Conservation (phyloP, 2,329 filamentous ascomycete species). For the Endocalyx cinctus region DNA sequence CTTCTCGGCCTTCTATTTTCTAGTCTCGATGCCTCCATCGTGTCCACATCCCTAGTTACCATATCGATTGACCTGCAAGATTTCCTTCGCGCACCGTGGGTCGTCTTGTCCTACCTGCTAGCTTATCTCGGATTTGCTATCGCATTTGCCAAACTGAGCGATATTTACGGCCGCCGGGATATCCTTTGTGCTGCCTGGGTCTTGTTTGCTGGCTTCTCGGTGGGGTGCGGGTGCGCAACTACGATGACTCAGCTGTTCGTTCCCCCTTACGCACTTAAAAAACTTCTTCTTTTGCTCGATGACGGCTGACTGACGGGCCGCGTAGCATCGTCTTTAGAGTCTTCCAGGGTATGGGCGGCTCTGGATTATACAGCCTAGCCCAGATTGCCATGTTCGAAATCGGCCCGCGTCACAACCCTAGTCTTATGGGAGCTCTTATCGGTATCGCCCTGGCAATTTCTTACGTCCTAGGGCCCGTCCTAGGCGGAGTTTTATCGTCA, state of each 20-base stretch:
- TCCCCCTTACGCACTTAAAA: neutral
- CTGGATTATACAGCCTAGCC: constrained; percentile 56
- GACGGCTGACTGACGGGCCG: no score
- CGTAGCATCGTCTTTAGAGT: constrained; percentile 54
- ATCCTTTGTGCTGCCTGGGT: constrained; percentile 48
- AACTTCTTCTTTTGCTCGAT: no score
- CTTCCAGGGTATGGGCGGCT: constrained; percentile 57
- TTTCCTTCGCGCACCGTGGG: constrained; percentile 49
- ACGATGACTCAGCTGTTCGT: constrained; percentile 48
- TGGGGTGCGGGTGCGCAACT: constrained; percentile 47
- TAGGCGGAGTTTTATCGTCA: constrained; percentile 53
- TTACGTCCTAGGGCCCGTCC: constrained; percentile 53
- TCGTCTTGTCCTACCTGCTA: constrained; percentile 51
- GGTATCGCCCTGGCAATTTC: constrained; percentile 53
- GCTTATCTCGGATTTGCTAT: constrained; percentile 57
- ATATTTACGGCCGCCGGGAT: constrained; percentile 52
- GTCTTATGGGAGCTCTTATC: constrained; percentile 50
- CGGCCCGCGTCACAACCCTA: constrained; percentile 47
- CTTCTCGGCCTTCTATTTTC: constrained; percentile 52
- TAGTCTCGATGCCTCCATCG: constrained; percentile 53
- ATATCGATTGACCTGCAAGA: constrained; percentile 49
- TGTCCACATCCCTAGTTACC: constrained; percentile 53
- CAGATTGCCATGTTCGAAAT: constrained; percentile 55
- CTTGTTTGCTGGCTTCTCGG: constrained; percentile 50
- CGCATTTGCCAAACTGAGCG: constrained; percentile 54